Evolutionary conservation across 495 filamentous ascomycete genomes (phyloP).

Genomic region (Melanomma pulvis-pyrius): DNA sequence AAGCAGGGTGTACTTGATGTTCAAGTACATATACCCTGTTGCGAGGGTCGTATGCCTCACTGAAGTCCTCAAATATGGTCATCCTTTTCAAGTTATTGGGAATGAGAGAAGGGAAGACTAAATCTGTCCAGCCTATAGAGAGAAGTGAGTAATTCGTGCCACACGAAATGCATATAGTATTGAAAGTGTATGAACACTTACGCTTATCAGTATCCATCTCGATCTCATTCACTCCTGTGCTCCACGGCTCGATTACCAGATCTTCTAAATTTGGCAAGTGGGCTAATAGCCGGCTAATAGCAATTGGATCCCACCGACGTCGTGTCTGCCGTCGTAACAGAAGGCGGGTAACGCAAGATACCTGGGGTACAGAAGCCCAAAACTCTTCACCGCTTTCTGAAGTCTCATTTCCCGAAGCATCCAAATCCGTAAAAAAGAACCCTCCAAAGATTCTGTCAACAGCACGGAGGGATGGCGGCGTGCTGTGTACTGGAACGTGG

Average conservation of each 20-base stretch:
- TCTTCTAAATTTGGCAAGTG: conserved; percentile 11
- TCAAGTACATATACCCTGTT: too few relatives aligned
- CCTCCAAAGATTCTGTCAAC: background rate
- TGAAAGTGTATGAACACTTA: conserved; percentile 1
- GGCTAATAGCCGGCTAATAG: background rate
- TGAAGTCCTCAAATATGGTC: conserved; percentile 5
- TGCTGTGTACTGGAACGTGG: background rate
- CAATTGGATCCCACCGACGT: background rate
- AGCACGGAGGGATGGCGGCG: background rate
- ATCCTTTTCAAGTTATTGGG: conserved; percentile 3
- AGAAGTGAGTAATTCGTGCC: background rate
- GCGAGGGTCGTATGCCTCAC: conserved; percentile 4
- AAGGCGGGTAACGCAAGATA: background rate
- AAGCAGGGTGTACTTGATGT: too few relatives aligned
- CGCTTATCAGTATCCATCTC: background rate
- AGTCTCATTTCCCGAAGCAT: too few relatives aligned
- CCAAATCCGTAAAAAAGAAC: background rate
- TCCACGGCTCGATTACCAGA: conserved; percentile 9
- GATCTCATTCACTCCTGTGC: background rate
- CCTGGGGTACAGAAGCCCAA: background rate
- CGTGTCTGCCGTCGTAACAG: conserved; percentile 5
- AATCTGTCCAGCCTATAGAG: conserved; percentile 2
- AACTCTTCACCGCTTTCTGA: background rate
- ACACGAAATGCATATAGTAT: background rate
- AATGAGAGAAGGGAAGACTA: background rate